These are phyloP conservation scores for Malus orientalis DNA, from an alignment of 306 rosid species.

Conservation along the genomic window DNA sequence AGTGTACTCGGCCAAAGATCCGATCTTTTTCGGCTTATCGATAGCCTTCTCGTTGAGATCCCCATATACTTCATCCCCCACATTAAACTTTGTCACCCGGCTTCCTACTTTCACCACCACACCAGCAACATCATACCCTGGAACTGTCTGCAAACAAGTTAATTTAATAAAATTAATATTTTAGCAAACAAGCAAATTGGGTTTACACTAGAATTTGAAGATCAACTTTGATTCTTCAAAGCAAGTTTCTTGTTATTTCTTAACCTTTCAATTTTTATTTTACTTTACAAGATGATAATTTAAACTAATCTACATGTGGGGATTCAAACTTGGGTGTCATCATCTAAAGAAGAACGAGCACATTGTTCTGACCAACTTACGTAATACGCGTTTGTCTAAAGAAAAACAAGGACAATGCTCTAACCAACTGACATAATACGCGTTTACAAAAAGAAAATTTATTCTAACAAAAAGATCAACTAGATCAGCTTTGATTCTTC, in stretches of 20 bases:
- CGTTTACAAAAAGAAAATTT: no score
- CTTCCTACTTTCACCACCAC: constrained; percentile 56
- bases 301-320: no score
- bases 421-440: no score
- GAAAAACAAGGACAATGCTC: no score
- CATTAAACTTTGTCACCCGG: constrained; percentile 51
- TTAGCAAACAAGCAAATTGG: no score
- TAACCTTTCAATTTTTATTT: background rate
- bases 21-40: constrained; percentile 19
- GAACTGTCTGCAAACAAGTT: constrained; percentile 2
- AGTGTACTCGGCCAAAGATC: constrained; percentile 56
- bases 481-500: no score
- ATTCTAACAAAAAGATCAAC: no score
- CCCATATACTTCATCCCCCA: constrained; percentile 70
- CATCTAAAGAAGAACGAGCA: no score
- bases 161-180: no score
- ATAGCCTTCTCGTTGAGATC: constrained; percentile 36
- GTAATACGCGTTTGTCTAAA: no score
- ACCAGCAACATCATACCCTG: constrained; percentile 69
- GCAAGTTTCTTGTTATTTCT: background rate
- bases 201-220: background rate
- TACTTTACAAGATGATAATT: background rate
- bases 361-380: no score
- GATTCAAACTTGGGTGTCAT: no score
- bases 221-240: background rate